Conservation (phyloP, 176 grass and related monocot species). For the Triticum dicoccoides region DNA sequence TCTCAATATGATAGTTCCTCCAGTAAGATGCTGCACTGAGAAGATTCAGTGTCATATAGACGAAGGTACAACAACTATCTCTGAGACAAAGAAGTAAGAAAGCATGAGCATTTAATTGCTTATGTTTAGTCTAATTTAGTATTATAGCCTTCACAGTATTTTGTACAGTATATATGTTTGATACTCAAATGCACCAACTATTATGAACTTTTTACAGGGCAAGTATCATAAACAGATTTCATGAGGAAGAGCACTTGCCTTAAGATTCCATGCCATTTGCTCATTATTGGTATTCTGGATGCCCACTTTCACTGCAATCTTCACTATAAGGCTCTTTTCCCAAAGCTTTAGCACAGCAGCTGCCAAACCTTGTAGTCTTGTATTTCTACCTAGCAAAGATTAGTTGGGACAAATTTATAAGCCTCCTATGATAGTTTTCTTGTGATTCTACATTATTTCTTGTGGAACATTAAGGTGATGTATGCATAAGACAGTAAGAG, state of each 20-base stretch:
- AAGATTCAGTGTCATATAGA: constrained; percentile 41
- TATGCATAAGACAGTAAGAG: background rate
- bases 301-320: constrained; percentile 96
- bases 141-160: background rate
- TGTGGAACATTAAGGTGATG: background rate
- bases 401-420: constrained; percentile 12
- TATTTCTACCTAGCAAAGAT: constrained; percentile 65
- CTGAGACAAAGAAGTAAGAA: background rate
- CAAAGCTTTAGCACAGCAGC: constrained; percentile 90
- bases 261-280: constrained; percentile 88
- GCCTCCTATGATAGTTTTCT: background rate
- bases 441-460: background rate
- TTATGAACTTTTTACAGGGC: background rate
- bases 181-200: background rate
- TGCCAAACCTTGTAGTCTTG: constrained; percentile 80
- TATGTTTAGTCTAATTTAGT: background rate
- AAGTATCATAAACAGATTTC: background rate
- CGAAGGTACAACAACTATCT: constrained; percentile 19
- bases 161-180: background rate
- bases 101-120: background rate
- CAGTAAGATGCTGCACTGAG: constrained; percentile 84
- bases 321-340: constrained; percentile 84
- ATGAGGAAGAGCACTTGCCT: constrained; percentile 46
- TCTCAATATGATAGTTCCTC: constrained; percentile 91
- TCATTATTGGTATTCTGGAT: constrained; percentile 64